These are phyloP conservation scores for Hypoxylon trugodes DNA, from an alignment of 495 filamentous ascomycete genomes.

Conservation along the genomic window DNA sequence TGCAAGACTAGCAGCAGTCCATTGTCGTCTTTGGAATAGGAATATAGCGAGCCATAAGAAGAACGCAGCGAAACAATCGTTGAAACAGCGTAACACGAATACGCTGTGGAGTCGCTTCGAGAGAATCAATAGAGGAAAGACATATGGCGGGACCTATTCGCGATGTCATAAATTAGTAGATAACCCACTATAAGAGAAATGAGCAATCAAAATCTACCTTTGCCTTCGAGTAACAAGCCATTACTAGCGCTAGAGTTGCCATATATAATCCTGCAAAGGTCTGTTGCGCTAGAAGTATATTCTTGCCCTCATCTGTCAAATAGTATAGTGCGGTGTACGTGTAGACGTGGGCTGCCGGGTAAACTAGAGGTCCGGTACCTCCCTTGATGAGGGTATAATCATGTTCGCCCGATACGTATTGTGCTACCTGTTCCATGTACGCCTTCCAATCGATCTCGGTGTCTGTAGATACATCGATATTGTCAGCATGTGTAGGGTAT, in stretches of 20 bases:
- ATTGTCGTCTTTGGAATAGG: constrained; percentile 73
- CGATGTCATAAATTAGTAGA: constrained; percentile 5
- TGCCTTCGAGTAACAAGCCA: constrained; percentile 81
- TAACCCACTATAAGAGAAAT: not conserved
- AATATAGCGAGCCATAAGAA: constrained; percentile 84
- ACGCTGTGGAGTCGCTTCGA: constrained; percentile 95
- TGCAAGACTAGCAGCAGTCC: constrained; percentile 72
- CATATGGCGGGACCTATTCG: constrained; percentile 79
- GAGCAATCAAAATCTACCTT: constrained; percentile 57
- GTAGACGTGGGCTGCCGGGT: constrained; percentile 93
- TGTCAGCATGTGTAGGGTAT: not conserved
- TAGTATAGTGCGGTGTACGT: constrained; percentile 83
- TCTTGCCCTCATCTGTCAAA: constrained; percentile 75
- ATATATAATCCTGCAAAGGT: constrained; percentile 84
- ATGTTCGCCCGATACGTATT: constrained; percentile 82
- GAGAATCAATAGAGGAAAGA: constrained; percentile 85
- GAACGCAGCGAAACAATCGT: constrained; percentile 87
- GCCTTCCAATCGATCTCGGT: constrained; percentile 98
- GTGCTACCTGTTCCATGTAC: constrained; percentile 92
- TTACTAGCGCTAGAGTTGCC: constrained; percentile 73
- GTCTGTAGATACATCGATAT: constrained; percentile 63
- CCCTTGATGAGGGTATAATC: constrained; percentile 89
- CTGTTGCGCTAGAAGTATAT: constrained; percentile 82
- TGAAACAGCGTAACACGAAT: constrained; percentile 91
- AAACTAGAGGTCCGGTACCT: constrained; percentile 90